Base-by-base conservation (phyloP, 2,329 filamentous ascomycete species). In the Phaeoacremonium minimum region DNA sequence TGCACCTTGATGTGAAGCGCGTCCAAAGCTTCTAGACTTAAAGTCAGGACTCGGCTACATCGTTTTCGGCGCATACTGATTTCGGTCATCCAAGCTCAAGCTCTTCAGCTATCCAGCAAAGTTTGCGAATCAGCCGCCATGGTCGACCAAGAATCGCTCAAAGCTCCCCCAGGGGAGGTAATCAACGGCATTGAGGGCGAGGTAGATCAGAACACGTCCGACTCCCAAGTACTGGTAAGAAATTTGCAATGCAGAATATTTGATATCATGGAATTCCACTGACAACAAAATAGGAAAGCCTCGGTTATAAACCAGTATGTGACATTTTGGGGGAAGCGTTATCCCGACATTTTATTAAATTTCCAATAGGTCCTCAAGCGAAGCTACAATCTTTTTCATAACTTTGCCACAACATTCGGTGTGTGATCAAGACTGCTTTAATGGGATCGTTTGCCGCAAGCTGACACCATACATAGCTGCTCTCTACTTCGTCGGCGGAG, bases 381-480 rank as follows among this genome's bases (percentile, higher is more conserved):
- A 42, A 75, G 71, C 26, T 77, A 76, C 48, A 70, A 70, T 19
- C 58, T 75, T 13, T 66, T 78, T 36, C 74, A 79, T 48, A 78
- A 75, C 52, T 79, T 79, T 47, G 66, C 74, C 4, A 76, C 75
- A 3, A 75, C 72, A 11, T 78, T 78, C 45, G 73, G 73, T 77
- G 52, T 20, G 59, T 32, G 8, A 3, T 12, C 5, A 5, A 4
- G 15, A 4, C 9, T 6, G 3, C 5, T 11, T 7, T n/a, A n/a
- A n/a, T n/a, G n/a, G n/a, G n/a, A n/a, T n/a, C n/a, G n/a, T n/a
- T n/a, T n/a, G n/a, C n/a, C 22, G 22, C 22, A 26, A 26, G 9
- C 22, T 26, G 9, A 9, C 9, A 9, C 9, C 22, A 9, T 9
- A 26, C 22, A 26, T 30, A 79, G 75, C 76, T 43, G 76, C 76